These are phyloP conservation scores for Pichia sp. DNA, from an alignment of 1,139 yeast genomes.

Conservation along the genomic window DNA sequence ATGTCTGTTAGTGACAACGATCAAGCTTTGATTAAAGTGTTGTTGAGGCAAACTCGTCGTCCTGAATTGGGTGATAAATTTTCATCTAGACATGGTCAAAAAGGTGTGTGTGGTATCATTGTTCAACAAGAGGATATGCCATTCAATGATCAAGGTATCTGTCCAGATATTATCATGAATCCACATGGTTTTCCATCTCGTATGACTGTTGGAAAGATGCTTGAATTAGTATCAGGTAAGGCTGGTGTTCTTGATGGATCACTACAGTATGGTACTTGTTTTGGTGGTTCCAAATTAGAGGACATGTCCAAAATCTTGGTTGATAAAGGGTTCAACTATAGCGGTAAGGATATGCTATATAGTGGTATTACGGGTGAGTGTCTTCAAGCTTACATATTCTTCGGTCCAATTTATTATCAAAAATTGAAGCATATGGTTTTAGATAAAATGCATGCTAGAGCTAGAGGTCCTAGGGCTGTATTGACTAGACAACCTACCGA, in stretches of 20 bases:
- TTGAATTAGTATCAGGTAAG: conserved; percentile 91
- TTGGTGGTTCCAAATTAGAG: conserved; percentile 91
- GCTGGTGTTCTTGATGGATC: conserved; percentile 94
- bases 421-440: conserved; percentile 97
- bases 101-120: conserved; percentile 97
- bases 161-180: conserved; percentile 95
- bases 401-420: conserved; percentile 97
- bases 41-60: conserved; percentile 90
- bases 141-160: conserved; percentile 80
- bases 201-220: conserved; percentile 99
- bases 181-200: conserved; percentile 99
- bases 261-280: conserved; percentile 94
- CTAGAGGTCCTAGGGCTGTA: conserved; percentile 98
- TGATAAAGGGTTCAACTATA: conserved; percentile 85
- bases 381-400: conserved; percentile 92
- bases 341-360: conserved; percentile 96
- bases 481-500: conserved; percentile 98
- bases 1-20: conserved; percentile 93
- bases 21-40: conserved; percentile 86
- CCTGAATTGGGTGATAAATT: conserved; percentile 98
- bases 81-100: conserved; percentile 95
- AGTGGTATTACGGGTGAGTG: conserved; percentile 99
- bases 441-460: conserved; percentile 99
- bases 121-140: conserved; percentile 97
- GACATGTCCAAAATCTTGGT: conserved; percentile 93